Base-by-base conservation (phyloP, 2,329 filamentous ascomycete species). In the Fusarium sp. region DNA sequence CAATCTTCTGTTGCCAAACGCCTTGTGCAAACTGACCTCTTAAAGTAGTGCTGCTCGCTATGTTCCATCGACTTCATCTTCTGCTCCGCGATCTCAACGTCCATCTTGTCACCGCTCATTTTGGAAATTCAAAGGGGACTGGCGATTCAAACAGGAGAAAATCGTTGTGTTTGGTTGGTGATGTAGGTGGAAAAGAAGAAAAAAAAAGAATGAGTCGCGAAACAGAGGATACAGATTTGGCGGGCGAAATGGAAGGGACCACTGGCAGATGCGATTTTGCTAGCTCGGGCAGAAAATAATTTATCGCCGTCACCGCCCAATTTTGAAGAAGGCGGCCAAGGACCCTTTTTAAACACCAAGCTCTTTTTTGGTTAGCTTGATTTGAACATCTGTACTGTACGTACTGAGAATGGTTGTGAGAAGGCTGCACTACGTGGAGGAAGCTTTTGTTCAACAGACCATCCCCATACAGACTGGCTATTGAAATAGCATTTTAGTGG, bases 41-140 rank as follows among this genome's bases (percentile, higher is more conserved):
- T 98, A 83, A 98, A 98, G 84, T 98, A 99, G 80, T 98, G 95
- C 79, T 96, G 93, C 84, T 99, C 95, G 66, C 93, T 95, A 81
- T 97, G 93, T 76, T 91, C 90, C 85, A 97, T 89, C 71, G 81
- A 77, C 75, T 89, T 88, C 78, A 91, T 84, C 78, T 82, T 81
- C 75, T 84, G 76, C 80, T 88, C 86, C 44, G 85, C 85, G 67
- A 79, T 75, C 73, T 86, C 85, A 58, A 87, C 79, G 40, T 87
- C 85, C 83, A 85, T 86, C 61, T 81, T 81, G 59, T 80, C 79
- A 68, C 79, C 78, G 69, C 74, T 77, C 81, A 84, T 84, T 31
- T 60, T 78, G 64, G 34, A 51, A 34, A 65, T 26, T 50, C 48
- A 15, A 35, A 32, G 43, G 29, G 42, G 19, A 15, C 38, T 53